A percentile compares a stretch with the other conserved stretches of the same genome.
Conservation (phyloP, 2,329 filamentous ascomycete species). For the Hymenoscyphus occultus region DNA sequence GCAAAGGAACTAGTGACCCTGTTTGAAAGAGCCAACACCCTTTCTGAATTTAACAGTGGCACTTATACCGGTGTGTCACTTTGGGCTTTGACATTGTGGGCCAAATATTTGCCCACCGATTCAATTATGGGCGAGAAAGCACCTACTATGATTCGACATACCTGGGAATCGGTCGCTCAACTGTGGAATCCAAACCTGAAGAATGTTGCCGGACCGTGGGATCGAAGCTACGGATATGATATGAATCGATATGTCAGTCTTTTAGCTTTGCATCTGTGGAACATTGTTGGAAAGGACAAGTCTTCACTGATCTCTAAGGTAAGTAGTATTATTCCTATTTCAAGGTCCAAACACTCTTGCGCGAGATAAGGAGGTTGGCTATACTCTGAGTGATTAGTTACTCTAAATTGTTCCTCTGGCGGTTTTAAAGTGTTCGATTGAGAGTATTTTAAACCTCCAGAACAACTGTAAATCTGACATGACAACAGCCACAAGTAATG, state of each 20-base stretch:
- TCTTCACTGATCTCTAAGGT: constrained; percentile 28
- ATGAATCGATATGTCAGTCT: constrained; percentile 61
- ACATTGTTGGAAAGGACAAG: constrained; percentile 47
- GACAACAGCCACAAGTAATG: constrained; percentile 38
- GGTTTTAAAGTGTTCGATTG: too few species aligned
- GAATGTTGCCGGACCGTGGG: constrained; percentile 64
- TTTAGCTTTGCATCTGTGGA: constrained; percentile 58
- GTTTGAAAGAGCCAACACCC: constrained; percentile 52
- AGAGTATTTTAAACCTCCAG: too few species aligned
- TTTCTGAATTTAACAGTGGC: constrained; percentile 54
- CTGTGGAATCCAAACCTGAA: constrained; percentile 58
- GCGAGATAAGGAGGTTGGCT: too few species aligned
- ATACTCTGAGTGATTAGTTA: too few species aligned
- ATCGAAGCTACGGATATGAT: constrained; percentile 60
- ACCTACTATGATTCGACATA: constrained; percentile 49
- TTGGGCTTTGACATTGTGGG: constrained; percentile 56
- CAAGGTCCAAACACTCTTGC: too few species aligned
- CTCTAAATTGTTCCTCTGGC: too few species aligned
- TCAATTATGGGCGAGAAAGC: constrained; percentile 54
- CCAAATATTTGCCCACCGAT: constrained; percentile 53
- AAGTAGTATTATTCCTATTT: not conserved
- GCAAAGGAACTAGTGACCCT: constrained; percentile 55
- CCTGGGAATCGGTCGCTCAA: constrained; percentile 50
- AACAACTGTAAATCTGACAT: not conserved
- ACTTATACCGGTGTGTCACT: constrained; percentile 63